Base-by-base conservation (phyloP, 495 filamentous ascomycete species). In the Terfezia boudieri region DNA sequence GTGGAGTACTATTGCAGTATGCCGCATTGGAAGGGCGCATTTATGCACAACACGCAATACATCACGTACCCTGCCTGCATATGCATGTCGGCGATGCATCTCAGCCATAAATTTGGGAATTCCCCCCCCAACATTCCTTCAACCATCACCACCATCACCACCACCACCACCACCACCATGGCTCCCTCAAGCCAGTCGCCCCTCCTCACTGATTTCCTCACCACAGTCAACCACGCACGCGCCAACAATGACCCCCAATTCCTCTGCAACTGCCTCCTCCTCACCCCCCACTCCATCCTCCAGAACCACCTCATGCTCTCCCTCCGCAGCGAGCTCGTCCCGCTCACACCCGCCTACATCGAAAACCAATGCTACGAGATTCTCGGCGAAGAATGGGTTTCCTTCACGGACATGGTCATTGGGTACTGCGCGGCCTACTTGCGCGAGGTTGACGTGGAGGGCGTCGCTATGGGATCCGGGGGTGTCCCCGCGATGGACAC, bases 341-440 rank as follows among this genome's bases (percentile, higher is more conserved):
- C n/a, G 5, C 41, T 46, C 41, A 46, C 51, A 43, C 50, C 53
- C 53, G 11, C 43, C 49, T 23, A 48, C 60, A 4, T 55, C 58
- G 17, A 59, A 58, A 36, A 50, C 23, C 14, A 52, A 51, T 38
- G 22, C 48, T 8, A 55, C 54, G 20, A 37, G 50, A 32, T 52
- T 6, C 53, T 64, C 12, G 57, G 56, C 14, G 61, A 64, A 14
- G 61, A 64, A 16, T 64, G 61, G 61, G 53, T 41, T 1, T 55
- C 55, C 7, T 58, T 64, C 51, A 63, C 53, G 7, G 61, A 64
- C n/a, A 52, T 64, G 8, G 53, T 64, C 11, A 46, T 64, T 12
- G 53, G 53, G 1, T 64, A 64, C 35, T 37, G 63, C 20, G 55
- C 55, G 32, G 56, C 41, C 14, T 46, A 46, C 17, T 8, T 46